Conservation (phyloP, 768 basidiomycete genomes). For the Pleurotus eryngii region DNA sequence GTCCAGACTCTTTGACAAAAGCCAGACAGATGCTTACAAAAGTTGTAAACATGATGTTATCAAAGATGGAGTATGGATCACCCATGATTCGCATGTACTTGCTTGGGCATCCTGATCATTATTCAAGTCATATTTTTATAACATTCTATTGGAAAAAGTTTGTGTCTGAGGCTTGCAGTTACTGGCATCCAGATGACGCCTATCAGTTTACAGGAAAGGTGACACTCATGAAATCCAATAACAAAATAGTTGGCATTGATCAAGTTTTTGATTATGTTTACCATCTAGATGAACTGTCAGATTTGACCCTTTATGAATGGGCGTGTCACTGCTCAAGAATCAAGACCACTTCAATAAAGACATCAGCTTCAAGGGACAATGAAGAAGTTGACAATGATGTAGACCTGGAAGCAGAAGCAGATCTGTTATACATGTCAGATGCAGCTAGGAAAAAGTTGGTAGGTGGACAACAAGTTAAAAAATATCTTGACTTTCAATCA, state of each 20-base stretch:
- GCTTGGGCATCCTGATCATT: slow-evolving; percentile 28
- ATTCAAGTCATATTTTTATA: slow-evolving; percentile 21
- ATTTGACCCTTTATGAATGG: slow-evolving; percentile 15
- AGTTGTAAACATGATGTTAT: slow-evolving; percentile 23
- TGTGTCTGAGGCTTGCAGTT: slow-evolving; percentile 14
- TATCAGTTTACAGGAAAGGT: slow-evolving; percentile 15
- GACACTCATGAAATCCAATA: slow-evolving; percentile 14
- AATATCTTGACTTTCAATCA: not conserved
- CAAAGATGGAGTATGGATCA: slow-evolving; percentile 26
- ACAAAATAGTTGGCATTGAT: slow-evolving; percentile 16
- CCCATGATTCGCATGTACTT: too few species aligned
- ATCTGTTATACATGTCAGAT: too few species aligned
- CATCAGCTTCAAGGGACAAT: too few species aligned
- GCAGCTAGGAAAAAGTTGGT: too few species aligned
- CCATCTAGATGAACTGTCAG: slow-evolving; percentile 8
- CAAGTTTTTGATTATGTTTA: slow-evolving; percentile 14
- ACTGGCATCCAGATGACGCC: slow-evolving; percentile 11
- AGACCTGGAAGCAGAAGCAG: too few species aligned
- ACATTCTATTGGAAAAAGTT: slow-evolving; percentile 9
- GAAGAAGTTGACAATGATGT: too few species aligned
- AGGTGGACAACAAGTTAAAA: not conserved
- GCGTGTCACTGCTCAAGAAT: slow-evolving; percentile 3
- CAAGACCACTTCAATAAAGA: not conserved
- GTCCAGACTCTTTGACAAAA: slow-evolving; percentile 7
- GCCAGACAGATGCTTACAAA: slow-evolving; percentile 21